Evolutionary conservation across 176 grass and related monocot genomes (phyloP), one percentile per base, ranked within the genome.

Genomic region (Cenchrus americanus): DNA sequence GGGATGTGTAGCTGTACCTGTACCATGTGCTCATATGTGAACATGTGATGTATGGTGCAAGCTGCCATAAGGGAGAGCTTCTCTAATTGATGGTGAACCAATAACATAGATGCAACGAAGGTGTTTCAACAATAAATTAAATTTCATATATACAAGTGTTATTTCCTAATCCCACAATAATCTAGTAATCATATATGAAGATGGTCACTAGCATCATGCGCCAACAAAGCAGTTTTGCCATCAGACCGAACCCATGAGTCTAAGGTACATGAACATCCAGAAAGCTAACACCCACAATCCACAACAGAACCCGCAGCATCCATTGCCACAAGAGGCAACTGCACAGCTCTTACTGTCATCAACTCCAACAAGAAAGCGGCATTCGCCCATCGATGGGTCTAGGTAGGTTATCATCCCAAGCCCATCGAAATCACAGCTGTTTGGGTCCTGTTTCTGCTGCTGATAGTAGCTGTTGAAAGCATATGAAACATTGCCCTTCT

Each of bases 391-490:
- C 4, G 92, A 95, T 44, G 95, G 95, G 82, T 98, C 91, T 8
- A 98, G 92, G 71, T 91, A 98, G 4, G 92, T 95, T 76, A 98
- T 85, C 89, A 98, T 86, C 34, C 95, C 95, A 69, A 85, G 75
- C 53, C 95, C 88, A 44, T 85, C 91, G 5, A 98, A 98, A 52
- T 93, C 95, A 5, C 92, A 98, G 53, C 95, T 98, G 70, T 76
- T 86, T 21, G 90, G 58, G 30, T 95, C 92, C 67, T 98, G 95
- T 82, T 98, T 98, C 72, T 95, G 90, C 62, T 85, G 57, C 83
- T 98, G 95, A 49, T 98, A 98, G 69, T 98, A 98, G 79, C 95
- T 95, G 89, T 98, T 98, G 87, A 98, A 98, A 73, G 92, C 95
- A 27, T 95, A 98, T 2, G 92, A 98, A 62, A 90, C 69, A 4